Evolutionary conservation across 108 stramenopile species (phyloP), one percentile per base, ranked within the genome.

Genomic region (Stephanodiscus triporus): DNA sequence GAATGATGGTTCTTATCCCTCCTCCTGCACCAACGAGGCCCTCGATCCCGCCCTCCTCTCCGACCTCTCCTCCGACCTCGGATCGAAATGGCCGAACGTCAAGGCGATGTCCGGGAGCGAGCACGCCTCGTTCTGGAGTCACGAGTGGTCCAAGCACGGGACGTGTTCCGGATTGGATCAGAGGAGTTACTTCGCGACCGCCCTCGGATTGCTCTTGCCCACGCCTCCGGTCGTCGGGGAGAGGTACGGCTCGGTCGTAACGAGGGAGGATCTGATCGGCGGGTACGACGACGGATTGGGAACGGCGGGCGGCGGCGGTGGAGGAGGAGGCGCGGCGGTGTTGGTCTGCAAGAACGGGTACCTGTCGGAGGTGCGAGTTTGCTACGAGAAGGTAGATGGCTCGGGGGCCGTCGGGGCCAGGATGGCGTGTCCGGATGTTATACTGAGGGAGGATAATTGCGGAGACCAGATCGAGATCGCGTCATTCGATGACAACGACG

Each of bases 101-200:
- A 79, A 85, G 45, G 56, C 73, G 22, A 23, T 26, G 10, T 36
- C 67, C 4, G 16, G 36, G 19, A 40, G 72, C 24, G 14, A 14
- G 11, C 58, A 88, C 75, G 45, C 45, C 27, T 48, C 56, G 11
- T 90, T 90, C 55, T 90, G 87, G 87, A 48, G 32, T 9, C 89
- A 90, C 48, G 89, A 90, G 70, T 90, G 89, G 89, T 53, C 51
- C 34, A 90, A 90, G 78, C 89, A 90, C 50, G 89, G 89, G 0
- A 90, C 89, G 13, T 90, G 89, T 66, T 63, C 85, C 16, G 84
- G 81, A 11, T 51, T 90, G 19, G 37, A 51, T 17, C 89, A 90
- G 62, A 20, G 58, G 0, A 78, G 83, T 16, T 90, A 90, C 61
- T 90, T 90, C 68, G 47, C 51, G 19, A 13, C 71, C 2, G 85